Evolutionary conservation across 2,329 filamentous ascomycete species (phyloP).

Genomic region (Zasmidium cellare): DNA sequence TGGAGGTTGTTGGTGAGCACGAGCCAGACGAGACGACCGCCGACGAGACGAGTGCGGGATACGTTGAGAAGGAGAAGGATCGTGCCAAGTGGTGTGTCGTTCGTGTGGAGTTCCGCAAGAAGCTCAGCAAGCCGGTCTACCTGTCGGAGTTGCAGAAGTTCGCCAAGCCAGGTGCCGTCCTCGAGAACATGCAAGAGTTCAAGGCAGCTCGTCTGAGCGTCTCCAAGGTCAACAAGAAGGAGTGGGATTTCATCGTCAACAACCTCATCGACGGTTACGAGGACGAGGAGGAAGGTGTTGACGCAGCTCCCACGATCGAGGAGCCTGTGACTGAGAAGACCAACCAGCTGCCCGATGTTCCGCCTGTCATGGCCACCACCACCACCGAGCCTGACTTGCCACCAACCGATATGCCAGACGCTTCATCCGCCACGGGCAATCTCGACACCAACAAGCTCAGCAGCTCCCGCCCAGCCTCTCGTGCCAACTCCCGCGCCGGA

Average conservation of each 20-base stretch:
- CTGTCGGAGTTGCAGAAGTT: slow-evolving; percentile 69
- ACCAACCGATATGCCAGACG: slow-evolving; percentile 15
- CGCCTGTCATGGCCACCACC: slow-evolving; percentile 7
- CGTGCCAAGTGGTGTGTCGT: slow-evolving; percentile 85
- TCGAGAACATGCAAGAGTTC: slow-evolving; percentile 72
- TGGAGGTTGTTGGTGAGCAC: slow-evolving; percentile 79
- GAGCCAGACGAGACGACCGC: slow-evolving; percentile 75
- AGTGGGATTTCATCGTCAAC: slow-evolving; percentile 65
- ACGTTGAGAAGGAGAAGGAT: slow-evolving; percentile 72
- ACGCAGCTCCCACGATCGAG: slow-evolving; percentile 1
- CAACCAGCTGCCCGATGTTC: slow-evolving; percentile 2
- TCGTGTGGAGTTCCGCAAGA: slow-evolving; percentile 81
- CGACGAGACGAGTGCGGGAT: slow-evolving; percentile 73
- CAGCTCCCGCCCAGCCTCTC: slow-evolving; percentile 18
- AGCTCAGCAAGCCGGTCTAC: slow-evolving; percentile 69
- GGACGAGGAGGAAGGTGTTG: slow-evolving; percentile 16
- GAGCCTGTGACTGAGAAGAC: background rate
- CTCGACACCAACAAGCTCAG: background rate
- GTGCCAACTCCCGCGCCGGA: slow-evolving; percentile 9
- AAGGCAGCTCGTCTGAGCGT: slow-evolving; percentile 83
- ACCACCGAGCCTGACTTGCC: slow-evolving; percentile 7
- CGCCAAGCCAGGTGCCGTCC: slow-evolving; percentile 51
- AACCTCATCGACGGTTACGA: slow-evolving; percentile 29
- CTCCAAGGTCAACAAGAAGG: slow-evolving; percentile 61
- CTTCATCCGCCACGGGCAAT: slow-evolving; percentile 8